phyloP scores from a whole-genome alignment of 2,329 filamentous ascomycete genomes.

The Scedosporium minutisporum region DNA sequence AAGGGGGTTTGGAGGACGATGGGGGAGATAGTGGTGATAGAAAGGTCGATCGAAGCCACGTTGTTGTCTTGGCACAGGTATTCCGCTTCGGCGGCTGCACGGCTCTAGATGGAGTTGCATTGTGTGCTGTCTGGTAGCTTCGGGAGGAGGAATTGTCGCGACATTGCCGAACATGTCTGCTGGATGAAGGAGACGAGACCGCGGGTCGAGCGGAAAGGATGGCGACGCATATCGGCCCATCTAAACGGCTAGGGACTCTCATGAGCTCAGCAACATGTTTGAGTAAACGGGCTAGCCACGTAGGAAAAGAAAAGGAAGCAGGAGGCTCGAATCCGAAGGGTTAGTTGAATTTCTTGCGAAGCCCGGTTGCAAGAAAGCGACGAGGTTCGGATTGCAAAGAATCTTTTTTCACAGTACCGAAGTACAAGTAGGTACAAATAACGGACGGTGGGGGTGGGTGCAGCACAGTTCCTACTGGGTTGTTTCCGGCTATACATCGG shows the following conservation, averaged over 20 bases:
- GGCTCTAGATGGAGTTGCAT: conserved; percentile 1
- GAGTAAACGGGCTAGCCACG: conserved; percentile 3
- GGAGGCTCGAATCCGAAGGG: background rate
- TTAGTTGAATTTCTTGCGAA: background rate
- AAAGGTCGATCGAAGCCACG: conserved; percentile 34
- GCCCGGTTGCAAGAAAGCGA: conserved; percentile 3
- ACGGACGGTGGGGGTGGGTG: background rate
- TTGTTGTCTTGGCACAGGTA: conserved; percentile 8
- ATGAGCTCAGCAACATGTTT: conserved; percentile 47
- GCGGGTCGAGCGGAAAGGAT: conserved; percentile 35
- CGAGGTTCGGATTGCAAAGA: background rate
- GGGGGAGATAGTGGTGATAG: conserved; percentile 16
- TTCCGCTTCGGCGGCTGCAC: background rate
- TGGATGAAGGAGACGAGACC: conserved; percentile 16
- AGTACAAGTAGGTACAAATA: background rate
- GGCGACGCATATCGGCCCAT: conserved; percentile 49
- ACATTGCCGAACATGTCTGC: background rate
- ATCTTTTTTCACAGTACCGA: background rate
- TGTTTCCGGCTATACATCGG: conserved; percentile 2
- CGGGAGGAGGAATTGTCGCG: conserved; percentile 1
- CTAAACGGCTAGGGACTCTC: conserved; percentile 50
- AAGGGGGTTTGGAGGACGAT: background rate
- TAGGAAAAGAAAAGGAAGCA: conserved; percentile 3
- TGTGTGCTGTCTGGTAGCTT: conserved; percentile 8
- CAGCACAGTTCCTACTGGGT: background rate